phyloP scores from a whole-genome alignment of 2,329 filamentous ascomycete species.

The Byssothecium circinans region DNA sequence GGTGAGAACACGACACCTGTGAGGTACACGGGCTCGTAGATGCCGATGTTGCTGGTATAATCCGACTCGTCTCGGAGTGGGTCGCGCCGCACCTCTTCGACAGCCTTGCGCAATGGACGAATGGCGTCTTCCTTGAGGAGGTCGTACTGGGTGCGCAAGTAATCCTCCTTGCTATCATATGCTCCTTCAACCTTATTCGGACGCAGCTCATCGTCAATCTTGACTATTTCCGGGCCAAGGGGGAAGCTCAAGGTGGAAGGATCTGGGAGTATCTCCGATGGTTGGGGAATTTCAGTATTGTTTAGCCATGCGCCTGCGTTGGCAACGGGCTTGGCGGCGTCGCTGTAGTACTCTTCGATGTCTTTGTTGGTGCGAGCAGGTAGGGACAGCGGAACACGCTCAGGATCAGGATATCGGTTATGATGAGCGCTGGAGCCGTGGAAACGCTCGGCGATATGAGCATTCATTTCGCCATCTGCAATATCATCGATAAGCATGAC shows the following conservation, averaged over 20 bases:
- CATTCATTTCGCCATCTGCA: slow-evolving; percentile 16
- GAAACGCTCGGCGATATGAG: slow-evolving; percentile 19
- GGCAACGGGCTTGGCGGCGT: slow-evolving; percentile 15
- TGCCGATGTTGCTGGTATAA: slow-evolving; percentile 35
- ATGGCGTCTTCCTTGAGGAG: slow-evolving; percentile 75
- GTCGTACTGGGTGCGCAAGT: slow-evolving; percentile 73
- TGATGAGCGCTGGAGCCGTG: background rate
- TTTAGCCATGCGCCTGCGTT: slow-evolving; percentile 28
- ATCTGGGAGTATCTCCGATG: slow-evolving; percentile 52
- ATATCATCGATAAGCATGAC: background rate
- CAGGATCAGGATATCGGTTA: slow-evolving; percentile 9
- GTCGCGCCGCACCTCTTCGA: slow-evolving; percentile 57
- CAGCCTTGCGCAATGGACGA: slow-evolving; percentile 67
- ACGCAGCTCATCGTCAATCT: slow-evolving; percentile 21
- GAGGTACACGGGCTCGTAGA: slow-evolving; percentile 53
- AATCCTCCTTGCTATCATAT: slow-evolving; percentile 64
- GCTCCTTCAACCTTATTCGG: slow-evolving; percentile 48
- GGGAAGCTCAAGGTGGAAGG: background rate
- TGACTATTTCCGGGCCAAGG: slow-evolving; percentile 19
- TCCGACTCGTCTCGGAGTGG: slow-evolving; percentile 62
- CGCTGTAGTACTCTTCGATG: slow-evolving; percentile 30
- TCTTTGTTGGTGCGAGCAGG: slow-evolving; percentile 23
- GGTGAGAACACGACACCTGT: slow-evolving; percentile 65
- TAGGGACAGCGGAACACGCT: slow-evolving; percentile 16
- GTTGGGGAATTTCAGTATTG: slow-evolving; percentile 58